Evolutionary conservation across 2,329 filamentous ascomycete genomes (phyloP).

Genomic region (Golovinomyces cichoracearum): DNA sequence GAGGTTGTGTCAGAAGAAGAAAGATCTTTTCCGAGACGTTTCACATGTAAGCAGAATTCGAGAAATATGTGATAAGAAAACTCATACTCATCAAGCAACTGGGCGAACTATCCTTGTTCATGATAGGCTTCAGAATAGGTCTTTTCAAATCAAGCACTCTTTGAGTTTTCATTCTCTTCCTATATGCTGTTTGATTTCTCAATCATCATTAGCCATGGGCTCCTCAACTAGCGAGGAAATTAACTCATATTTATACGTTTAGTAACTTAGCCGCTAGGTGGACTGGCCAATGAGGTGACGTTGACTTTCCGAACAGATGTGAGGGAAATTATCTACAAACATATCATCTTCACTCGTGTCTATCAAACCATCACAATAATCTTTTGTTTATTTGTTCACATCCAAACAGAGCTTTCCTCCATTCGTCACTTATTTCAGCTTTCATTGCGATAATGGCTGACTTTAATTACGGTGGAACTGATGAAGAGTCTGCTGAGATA

Average conservation of each 20-base stretch:
- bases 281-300: neutral
- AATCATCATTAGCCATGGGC: slow-evolving; percentile 41
- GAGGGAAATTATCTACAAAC: neutral
- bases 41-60: no score
- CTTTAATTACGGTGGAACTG: slow-evolving; percentile 45
- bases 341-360: neutral
- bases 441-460: slow-evolving; percentile 32
- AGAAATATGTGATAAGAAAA: no score
- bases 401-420: neutral
- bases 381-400: neutral
- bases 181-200: slow-evolving; percentile 29
- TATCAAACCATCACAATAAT: neutral
- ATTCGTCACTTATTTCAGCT: no score
- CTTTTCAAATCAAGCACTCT: slow-evolving; percentile 28
- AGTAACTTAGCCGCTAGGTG: slow-evolving; percentile 2
- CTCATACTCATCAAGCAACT: neutral
- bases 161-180: slow-evolving; percentile 39
- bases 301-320: neutral
- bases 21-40: no score
- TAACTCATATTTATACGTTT: slow-evolving; percentile 14
- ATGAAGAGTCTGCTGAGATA: slow-evolving; percentile 62
- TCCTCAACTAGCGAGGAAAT: no score
- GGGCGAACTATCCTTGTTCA: neutral
- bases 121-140: slow-evolving; percentile 31
- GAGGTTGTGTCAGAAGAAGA: no score